Percentiles rank a stretch among this genome's conserved stretches.
These are phyloP conservation scores for Coemansia sp. DNA, from an alignment of 192 early-diverging fungal species.

Conservation along the genomic window DNA sequence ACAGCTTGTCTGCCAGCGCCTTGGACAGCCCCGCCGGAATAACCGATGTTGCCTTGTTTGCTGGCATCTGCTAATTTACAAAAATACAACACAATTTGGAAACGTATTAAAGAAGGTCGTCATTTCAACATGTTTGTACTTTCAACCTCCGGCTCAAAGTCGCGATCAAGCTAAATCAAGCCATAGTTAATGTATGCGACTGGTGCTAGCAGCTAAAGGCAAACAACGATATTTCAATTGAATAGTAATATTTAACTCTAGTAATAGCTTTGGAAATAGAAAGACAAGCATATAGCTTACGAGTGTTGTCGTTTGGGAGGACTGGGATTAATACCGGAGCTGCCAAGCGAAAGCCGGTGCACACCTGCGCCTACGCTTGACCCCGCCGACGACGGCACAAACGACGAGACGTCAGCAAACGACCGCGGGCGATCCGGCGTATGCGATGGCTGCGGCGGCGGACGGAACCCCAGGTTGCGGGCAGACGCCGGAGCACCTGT, in stretches of 20 bases:
- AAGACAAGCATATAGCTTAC: not conserved
- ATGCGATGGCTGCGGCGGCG: constrained; percentile 6
- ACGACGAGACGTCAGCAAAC: constrained; percentile 36
- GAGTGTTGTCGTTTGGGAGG: not conserved
- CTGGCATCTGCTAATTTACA: not conserved
- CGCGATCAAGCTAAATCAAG: too few species aligned
- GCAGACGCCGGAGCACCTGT: not conserved
- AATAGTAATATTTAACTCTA: not conserved
- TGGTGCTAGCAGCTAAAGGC: too few species aligned
- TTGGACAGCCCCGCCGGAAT: constrained; percentile 58
- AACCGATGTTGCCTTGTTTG: constrained; percentile 9
- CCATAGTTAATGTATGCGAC: too few species aligned
- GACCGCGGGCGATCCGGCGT: constrained; percentile 14
- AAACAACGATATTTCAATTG: too few species aligned
- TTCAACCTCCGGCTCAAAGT: too few species aligned
- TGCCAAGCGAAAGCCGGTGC: too few species aligned
- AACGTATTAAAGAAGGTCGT: too few species aligned
- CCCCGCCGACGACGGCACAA: constrained; percentile 20
- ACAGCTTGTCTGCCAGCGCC: constrained; percentile 84
- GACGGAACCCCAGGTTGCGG: constrained; percentile 24
- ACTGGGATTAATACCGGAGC: not conserved
- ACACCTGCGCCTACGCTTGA: not conserved
- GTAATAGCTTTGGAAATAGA: too few species aligned
- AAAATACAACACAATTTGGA: too few species aligned
- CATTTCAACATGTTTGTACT: too few species aligned